Percentiles rank a stretch among this genome's conserved stretches.
These are phyloP conservation scores for Lecanicillium sp. DNA, from an alignment of 2,329 filamentous ascomycete species.

Conservation along the genomic window DNA sequence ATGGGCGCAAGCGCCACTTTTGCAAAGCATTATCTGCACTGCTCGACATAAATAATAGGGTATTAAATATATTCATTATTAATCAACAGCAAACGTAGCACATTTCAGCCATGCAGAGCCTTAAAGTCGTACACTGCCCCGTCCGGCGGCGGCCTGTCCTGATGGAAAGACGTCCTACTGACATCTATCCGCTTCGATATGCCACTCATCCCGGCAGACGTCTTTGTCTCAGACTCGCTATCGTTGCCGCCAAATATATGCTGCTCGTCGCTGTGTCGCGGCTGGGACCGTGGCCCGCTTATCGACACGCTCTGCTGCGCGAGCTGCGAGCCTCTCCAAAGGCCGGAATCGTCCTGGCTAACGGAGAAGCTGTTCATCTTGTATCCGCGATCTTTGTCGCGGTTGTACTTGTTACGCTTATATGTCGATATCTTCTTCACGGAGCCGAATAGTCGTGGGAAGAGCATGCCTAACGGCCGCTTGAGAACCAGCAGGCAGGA, in stretches of 20 bases:
- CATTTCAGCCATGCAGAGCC: constrained; percentile 9
- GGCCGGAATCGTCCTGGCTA: neutral
- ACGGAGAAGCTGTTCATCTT: neutral
- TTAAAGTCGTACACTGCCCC: constrained; percentile 9
- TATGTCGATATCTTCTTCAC: constrained; percentile 5
- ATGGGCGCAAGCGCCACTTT: no score
- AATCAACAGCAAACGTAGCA: no score
- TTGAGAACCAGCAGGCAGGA: constrained; percentile 24
- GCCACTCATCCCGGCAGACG: neutral
- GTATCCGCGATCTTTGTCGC: constrained; percentile 3
- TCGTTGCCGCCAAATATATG: constrained; percentile 3
- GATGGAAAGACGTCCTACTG: constrained; percentile 5
- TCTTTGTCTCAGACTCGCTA: constrained; percentile 1
- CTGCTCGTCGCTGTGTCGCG: constrained; percentile 3
- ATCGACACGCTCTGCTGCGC: constrained; percentile 7
- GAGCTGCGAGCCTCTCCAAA: constrained; percentile 5
- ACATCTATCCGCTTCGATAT: constrained; percentile 6
- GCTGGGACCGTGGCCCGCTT: constrained; percentile 2
- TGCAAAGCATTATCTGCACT: no score
- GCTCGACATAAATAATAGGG: no score
- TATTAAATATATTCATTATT: no score
- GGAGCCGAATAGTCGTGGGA: constrained; percentile 12
- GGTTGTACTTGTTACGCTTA: neutral
- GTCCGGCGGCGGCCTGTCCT: constrained; percentile 8
- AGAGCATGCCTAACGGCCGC: constrained; percentile 12